These are phyloP conservation scores for Marsdenia floribunda DNA, from an alignment of 257 asterid species.

Conservation along the genomic window DNA sequence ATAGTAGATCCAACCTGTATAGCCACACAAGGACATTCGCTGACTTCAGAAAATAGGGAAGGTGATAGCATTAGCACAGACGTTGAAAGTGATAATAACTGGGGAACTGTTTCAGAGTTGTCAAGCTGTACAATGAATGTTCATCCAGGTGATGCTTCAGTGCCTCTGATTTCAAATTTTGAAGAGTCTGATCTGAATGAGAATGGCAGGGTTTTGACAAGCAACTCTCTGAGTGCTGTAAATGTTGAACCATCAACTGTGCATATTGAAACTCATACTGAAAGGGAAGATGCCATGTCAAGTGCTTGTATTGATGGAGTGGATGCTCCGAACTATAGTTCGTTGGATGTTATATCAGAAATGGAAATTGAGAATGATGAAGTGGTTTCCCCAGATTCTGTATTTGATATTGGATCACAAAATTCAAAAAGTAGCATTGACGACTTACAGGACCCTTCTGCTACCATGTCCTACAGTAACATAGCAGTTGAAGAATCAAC, in stretches of 20 bases:
- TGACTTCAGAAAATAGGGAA: constrained; percentile 43
- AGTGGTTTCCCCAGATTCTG: constrained; percentile 43
- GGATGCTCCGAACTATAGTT: constrained; percentile 39
- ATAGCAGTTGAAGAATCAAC: constrained; percentile 34
- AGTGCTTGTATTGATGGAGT: constrained; percentile 27
- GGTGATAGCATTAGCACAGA: constrained; percentile 41
- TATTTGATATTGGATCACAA: constrained; percentile 52
- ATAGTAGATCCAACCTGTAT: constrained; percentile 24
- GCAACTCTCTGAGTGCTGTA: constrained; percentile 22
- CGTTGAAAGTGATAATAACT: constrained; percentile 37
- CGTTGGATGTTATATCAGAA: constrained; percentile 52
- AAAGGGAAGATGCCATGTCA: constrained; percentile 37
- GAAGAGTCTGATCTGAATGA: constrained; percentile 44
- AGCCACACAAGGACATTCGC: constrained; percentile 32
- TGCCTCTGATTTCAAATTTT: constrained; percentile 27
- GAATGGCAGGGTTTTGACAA: constrained; percentile 29
- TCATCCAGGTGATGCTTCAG: constrained; percentile 31
- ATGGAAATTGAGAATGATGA: constrained; percentile 50
- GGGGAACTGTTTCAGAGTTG: constrained; percentile 35
- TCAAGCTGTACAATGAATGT: constrained; percentile 29
- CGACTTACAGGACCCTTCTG: constrained; percentile 41
- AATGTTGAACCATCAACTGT: constrained; percentile 32
- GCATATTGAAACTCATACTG: constrained; percentile 30
- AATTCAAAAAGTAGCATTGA: constrained; percentile 46
- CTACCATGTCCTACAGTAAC: constrained; percentile 28